Base-by-base conservation (phyloP, 495 filamentous ascomycete species). In the Extremus antarcticus region DNA sequence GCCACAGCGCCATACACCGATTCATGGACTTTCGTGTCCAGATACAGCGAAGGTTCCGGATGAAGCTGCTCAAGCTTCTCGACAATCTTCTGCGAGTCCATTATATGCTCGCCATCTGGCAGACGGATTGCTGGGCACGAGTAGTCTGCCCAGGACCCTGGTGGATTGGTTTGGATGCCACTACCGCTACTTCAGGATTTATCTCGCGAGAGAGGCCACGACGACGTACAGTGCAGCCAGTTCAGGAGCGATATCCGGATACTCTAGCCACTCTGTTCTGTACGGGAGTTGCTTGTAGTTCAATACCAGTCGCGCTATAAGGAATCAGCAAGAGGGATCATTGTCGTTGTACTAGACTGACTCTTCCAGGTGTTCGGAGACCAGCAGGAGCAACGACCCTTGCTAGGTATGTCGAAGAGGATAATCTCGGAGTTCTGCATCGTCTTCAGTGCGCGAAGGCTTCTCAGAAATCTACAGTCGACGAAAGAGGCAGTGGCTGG, bases 221-320 rank as follows among this genome's bases (percentile, higher is more conserved):
- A 35, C 13, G 29, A 13, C 29, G 29, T 35, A 35, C 29, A 74
- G 66, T 16, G 70, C 65, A 53, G 71, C 63, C 35, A 79, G 63
- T 22, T 51, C 68, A 1, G 74, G 65, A 11, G 65, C 70, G 58
- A 85, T 71, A 47, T 82, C 74, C 4, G 80, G 80, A 62, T 83
- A 84, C 58, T 84, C 78, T 51, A 78, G 67, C 78, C 78, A 84
- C 74, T 79, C 69, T 2, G 81, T 85, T 56, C 71, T 70, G 66
- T 82, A 83, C 48, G 74, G 68, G 19, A 83, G 62, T 2, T 69
- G 66, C 63, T 85, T 84, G 68, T 72, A 78, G 66, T 82, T 82
- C 39, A 85, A 66, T 11, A 67, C 38, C 16, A 85, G 56, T 2
- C 80, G 78, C 39, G 76, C 79, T 82, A 13, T 13, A 7, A 7